A percentile compares a stretch with the other conserved stretches of the same genome.
Evolutionary conservation across 2,329 filamentous ascomycete species (phyloP).

Genomic region (Calonectria multiphialidica): DNA sequence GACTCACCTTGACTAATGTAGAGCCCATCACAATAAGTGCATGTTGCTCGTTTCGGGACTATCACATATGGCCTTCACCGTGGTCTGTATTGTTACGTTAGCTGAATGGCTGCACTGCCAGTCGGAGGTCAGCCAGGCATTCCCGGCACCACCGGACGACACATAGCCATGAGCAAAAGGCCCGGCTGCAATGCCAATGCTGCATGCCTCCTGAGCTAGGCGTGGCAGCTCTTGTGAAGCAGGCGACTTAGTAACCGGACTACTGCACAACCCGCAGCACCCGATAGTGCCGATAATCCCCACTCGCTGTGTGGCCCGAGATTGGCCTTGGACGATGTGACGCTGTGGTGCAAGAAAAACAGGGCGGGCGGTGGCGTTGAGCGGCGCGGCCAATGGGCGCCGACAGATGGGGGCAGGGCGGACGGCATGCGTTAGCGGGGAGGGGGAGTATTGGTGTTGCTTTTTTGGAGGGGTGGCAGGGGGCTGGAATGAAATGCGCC

Average conservation of each 20-base stretch:
- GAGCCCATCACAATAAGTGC: not conserved
- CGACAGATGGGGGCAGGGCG: slow-evolving; percentile 32
- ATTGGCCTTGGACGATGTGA: slow-evolving; percentile 29
- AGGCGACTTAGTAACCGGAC: not conserved
- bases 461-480: slow-evolving; percentile 3
- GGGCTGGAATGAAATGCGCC: slow-evolving; percentile 24
- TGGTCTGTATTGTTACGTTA: not conserved
- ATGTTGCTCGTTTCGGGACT: not conserved
- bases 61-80: not conserved
- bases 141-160: slow-evolving; percentile 19
- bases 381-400: slow-evolving; percentile 34
- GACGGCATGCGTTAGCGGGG: slow-evolving; percentile 41
- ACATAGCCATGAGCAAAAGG: not conserved
- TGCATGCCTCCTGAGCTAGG: slow-evolving; percentile 16
- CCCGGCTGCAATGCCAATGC: slow-evolving; percentile 2
- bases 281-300: slow-evolving; percentile 28
- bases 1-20: too few species aligned
- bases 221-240: not conserved
- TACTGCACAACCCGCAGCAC: slow-evolving; percentile 20
- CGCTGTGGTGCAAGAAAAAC: slow-evolving; percentile 23
- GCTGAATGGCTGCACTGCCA: not conserved
- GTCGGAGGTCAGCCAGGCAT: slow-evolving; percentile 5
- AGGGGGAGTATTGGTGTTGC: not conserved
- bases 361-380: slow-evolving; percentile 26
- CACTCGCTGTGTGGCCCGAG: slow-evolving; percentile 9